Evolutionary conservation across 306 rosid species (phyloP).

Genomic region (Astragalus glycyphyllos): DNA sequence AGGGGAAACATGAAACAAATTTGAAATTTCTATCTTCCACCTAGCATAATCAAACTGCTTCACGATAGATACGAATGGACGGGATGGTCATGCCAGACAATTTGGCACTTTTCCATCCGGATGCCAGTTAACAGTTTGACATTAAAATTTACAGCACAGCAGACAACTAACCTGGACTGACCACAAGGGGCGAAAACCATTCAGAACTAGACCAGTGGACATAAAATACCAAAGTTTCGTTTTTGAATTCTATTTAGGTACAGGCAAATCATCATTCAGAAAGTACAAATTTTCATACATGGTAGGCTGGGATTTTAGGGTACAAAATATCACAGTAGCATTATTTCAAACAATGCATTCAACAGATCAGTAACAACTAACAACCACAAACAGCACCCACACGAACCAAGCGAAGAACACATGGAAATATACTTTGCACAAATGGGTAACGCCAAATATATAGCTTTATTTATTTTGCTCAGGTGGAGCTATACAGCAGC

Average conservation of each 20-base stretch:
- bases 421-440: background rate
- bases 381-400: slow-evolving; percentile 21
- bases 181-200: background rate
- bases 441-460: slow-evolving; percentile 1
- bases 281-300: background rate
- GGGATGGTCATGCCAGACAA: too few species aligned
- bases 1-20: too few species aligned
- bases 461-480: background rate
- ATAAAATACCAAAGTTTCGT: background rate
- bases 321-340: slow-evolving; percentile 5
- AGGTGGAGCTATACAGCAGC: background rate
- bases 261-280: slow-evolving; percentile 16
- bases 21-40: too few species aligned
- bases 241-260: background rate
- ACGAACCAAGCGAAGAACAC: slow-evolving; percentile 21
- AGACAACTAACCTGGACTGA: background rate
- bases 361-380: background rate
- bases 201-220: background rate
- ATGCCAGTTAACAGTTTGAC: too few species aligned
- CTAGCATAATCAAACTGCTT: too few species aligned
- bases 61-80: too few species aligned
- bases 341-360: slow-evolving; percentile 24
- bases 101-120: too few species aligned
- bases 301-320: background rate
- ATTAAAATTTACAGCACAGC: background rate